Base-by-base conservation (phyloP, 495 filamentous ascomycete genomes). In the Trichoderma virens region DNA sequence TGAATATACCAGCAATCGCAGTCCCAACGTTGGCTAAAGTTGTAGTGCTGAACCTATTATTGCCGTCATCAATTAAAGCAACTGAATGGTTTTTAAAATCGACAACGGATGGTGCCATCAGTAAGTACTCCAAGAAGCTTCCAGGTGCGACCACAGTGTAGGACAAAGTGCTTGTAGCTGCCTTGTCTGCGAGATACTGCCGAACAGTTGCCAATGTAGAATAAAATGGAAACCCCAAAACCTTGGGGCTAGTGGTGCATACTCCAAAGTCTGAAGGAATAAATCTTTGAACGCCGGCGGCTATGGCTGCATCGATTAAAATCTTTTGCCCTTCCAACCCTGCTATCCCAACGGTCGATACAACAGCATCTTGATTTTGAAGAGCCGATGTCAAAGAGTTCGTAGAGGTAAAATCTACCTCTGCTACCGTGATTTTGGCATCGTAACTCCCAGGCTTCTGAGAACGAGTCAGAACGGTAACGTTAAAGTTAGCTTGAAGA, bases 401-500 rank as follows among this genome's bases (percentile, higher is more conserved):
- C 1, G 75, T 60, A 0, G 79, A 83, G 23, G 69, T 66, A 64
- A 78, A 84, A 69, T 86, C 79, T 18, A 78, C 82, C 5, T 70
- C 64, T 62, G 74, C 67, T 23, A 84, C 72, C 18, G 72, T 71
- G 32, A 78, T 75, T n/a, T 56, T 65, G 0, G 70, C n/a, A 65
- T 70, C 66, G 70, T 74, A 67, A 14, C 64, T 72, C 11, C 70
- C 63, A 13, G 69, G 65, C 39, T 72, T 76, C 32, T 54, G 66
- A 2, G 69, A 25, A 59, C 86, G 81, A 20, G 75, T 79, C 78
- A 83, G 56, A 92, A 93, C 32, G 90, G 90, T 64, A 90, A 93
- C 0, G 93, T 93, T 25, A 93, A 93, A 45, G 89, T 88, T 68
- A 85, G 91, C 18, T 88, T 97, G 65, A 92, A 97, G 78, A 82